Evolutionary conservation across 495 filamentous ascomycete genomes (phyloP), one percentile per base, ranked within the genome.

Genomic region (Bathelium albidoporum): DNA sequence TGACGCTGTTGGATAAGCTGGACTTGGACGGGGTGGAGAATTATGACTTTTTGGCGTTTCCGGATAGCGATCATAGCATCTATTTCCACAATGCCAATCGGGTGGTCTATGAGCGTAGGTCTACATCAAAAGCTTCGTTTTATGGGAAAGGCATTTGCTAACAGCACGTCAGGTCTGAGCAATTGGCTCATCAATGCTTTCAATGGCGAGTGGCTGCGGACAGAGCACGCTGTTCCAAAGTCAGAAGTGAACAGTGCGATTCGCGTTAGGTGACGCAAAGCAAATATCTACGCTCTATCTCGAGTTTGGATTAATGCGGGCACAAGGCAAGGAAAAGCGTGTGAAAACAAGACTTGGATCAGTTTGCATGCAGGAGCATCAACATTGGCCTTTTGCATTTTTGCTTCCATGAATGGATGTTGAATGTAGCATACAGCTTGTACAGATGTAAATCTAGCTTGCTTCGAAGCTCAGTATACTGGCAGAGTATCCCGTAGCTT

Each of bases 121-220:
- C 11, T 41, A n/a, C 29, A 41, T 34, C 7, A 10, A 36, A 74
- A 28, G 16, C n/a, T 39, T 34, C 63, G 66, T 64, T 53, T 2
- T 31, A 44, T 32, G 32, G n/a, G 58, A 52, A 59, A 16, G 12
- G 5, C 14, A 5, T 12, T 16, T 39, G 60, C 75, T 76, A 71
- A 79, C 62, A 24, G 28, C 24, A 55, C 22, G 59, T 32, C 64
- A 96, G 92, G 90, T 73, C 77, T 98, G 20, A 85, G 81, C 64
- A 95, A 87, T 74, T 98, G 94, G 92, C 83, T 98, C 61, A 81
- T 96, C 72, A 96, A 97, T 72, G 94, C 95, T 0, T 97, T 98
- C 74, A 97, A 97, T 67, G 95, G 93, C 28, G 93, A 97, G 72
- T 98, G 93, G 89, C 73, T 91, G 59, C 85, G 85, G 65, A 84